Base-by-base conservation (phyloP, 108 stramenopile genomes). In the Seminavis robusta region DNA sequence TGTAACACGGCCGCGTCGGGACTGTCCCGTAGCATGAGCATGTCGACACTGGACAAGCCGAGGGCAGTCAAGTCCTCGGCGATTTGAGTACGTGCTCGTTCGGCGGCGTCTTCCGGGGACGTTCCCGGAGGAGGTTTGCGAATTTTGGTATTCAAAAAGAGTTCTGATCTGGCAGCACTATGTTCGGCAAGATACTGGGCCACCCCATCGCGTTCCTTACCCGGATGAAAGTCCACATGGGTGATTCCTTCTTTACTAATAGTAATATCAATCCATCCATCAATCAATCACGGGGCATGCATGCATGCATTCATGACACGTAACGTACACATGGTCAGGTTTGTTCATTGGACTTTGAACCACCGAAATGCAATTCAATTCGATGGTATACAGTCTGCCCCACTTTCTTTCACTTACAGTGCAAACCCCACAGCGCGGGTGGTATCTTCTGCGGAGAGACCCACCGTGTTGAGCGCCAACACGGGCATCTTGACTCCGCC, bases 181-280 rank as follows among this genome's bases (percentile, higher is more conserved):
- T 52, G n/a, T 16, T 39, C 33, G n/a, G 51, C 10, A 15, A 80
- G 23, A 25, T 56, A 70, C 9, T 42, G 28, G 16, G 78, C 74
- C 9, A 80, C 74, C 5, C 78, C 78, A 46, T 75, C 78, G 9
- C 74, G 63, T 34, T 80, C 78, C 44, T 63, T 59, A 11, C 78
- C 78, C 3, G 78, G 78, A 50, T 80, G 78, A 50, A 80, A 80
- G 42, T 80, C 78, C n/a, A 80, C 39, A 63, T 80, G 78, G 9
- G 30, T 59, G 25, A 80, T 46, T 7, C 78, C 78, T 16, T 55
- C 23, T n/a, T 11, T 24, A 2, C n/a, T n/a, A n/a, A n/a, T n/a
- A n/a, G n/a, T n/a, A n/a, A n/a, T n/a, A n/a, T n/a, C n/a, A n/a
- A n/a, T n/a, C n/a, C n/a, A n/a, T n/a, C n/a, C n/a, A n/a, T n/a